Base-by-base conservation (phyloP, 2,329 filamentous ascomycete species). In the Westerdykella aurantiaca region DNA sequence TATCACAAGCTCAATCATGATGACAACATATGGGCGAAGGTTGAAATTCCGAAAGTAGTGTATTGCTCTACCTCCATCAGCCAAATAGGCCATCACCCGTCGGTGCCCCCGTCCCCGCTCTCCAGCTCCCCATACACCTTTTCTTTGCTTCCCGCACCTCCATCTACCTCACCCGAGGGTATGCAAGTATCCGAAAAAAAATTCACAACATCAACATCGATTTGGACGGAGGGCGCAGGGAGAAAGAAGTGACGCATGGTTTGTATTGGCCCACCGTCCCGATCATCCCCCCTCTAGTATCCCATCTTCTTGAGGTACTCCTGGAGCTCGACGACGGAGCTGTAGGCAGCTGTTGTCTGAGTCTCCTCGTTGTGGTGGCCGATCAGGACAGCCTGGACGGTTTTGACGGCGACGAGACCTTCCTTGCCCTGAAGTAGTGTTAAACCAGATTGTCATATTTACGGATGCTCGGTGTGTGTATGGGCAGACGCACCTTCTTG, bases 311-410 rank as follows among this genome's bases (percentile, higher is more conserved):
- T 82, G 52, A 95, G 81, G 76, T 97, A 96, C 70, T 95, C 87
- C 61, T 81, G 88, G 51, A 98, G 79, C 60, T 81, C 77, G 75
- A 91, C 86, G 55, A 95, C 86, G 39, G 86, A 87, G 66, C 80
- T 80, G 59, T 83, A 83, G 51, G 88, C 83, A 68, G 85, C 83
- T 65, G 87, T 83, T 41, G 86, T 86, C 67, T 86, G 77, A 56
- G 83, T 73, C 50, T 69, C 68, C 68, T 95, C 88, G 55, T 76
- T 77, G 77, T 97, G 88, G 76, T 95, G 88, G 57, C 82, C 86
- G 67, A 98, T 73, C 66, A 98, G 80, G 68, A 97, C 83, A 57
- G 89, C 88, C 72, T 94, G 85, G 63, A 78, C 83, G 61, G 91
- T 94, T 78, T 94, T 95, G 71, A 83, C 83, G 59, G 93, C 80